Evolutionary conservation across 1,139 yeast species (phyloP).

Genomic region (Geotrichum candidum): DNA sequence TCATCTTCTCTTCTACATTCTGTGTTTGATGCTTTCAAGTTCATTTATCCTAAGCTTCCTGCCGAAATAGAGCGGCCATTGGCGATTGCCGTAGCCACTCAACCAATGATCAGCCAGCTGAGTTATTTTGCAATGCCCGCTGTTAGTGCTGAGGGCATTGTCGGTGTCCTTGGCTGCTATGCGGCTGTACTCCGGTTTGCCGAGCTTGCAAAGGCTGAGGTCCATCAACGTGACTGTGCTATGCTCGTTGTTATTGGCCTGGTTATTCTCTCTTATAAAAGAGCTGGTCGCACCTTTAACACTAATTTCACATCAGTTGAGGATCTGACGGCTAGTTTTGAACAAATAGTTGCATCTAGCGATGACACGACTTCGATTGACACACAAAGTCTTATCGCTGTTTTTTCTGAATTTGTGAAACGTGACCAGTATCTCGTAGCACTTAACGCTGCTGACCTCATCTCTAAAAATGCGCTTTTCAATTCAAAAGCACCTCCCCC

Average conservation of each 20-base stretch:
- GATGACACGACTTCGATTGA: neutral
- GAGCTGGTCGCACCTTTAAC: neutral
- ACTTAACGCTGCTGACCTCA: neutral
- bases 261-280: neutral
- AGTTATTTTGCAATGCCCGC: slow-evolving; percentile 12
- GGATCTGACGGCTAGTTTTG: neutral
- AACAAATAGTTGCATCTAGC: neutral
- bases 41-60: neutral
- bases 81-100: slow-evolving; percentile 7
- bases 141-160: slow-evolving; percentile 11
- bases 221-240: neutral
- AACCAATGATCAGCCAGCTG: slow-evolving; percentile 17
- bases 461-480: neutral
- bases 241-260: neutral
- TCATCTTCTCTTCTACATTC: neutral
- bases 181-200: neutral
- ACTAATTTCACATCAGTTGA: neutral
- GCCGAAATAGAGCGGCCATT: neutral
- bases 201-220: neutral
- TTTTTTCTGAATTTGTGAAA: neutral
- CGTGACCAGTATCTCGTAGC: neutral
- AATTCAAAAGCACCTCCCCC: neutral
- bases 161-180: neutral
- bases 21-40: neutral
- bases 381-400: neutral